These are phyloP conservation scores for Penicillium parvum DNA, from an alignment of 495 filamentous ascomycete genomes.

Conservation along the genomic window DNA sequence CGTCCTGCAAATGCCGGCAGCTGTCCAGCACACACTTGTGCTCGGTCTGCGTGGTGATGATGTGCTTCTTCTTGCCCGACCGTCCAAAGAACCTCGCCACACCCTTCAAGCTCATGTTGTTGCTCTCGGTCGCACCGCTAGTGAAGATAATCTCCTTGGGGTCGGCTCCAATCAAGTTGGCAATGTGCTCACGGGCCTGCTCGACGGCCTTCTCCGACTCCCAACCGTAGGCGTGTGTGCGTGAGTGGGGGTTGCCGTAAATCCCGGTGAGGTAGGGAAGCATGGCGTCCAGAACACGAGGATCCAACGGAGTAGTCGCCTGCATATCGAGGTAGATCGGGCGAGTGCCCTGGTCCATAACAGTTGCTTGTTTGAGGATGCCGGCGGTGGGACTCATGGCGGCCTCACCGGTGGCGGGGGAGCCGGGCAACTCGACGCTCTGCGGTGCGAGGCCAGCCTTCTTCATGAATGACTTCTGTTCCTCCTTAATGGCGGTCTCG, in stretches of 20 bases:
- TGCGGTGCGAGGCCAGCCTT: conserved; percentile 61
- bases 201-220: conserved; percentile 94
- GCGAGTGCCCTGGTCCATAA: conserved; percentile 90
- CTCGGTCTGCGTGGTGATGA: conserved; percentile 95
- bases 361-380: conserved; percentile 85
- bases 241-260: conserved; percentile 95
- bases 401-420: conserved; percentile 56
- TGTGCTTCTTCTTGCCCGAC: conserved; percentile 94
- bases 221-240: conserved; percentile 98
- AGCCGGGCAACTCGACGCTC: conserved; percentile 52
- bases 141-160: conserved; percentile 99
- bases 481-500: conserved; percentile 75
- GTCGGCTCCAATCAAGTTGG: conserved; percentile 85
- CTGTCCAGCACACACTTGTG: conserved; percentile 99
- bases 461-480: conserved; percentile 72
- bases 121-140: conserved; percentile 95
- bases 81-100: conserved; percentile 92
- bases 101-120: conserved; percentile 99
- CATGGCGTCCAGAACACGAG: conserved; percentile 94
- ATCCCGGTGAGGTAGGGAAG: conserved; percentile 88
- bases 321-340: conserved; percentile 99
- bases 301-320: conserved; percentile 94
- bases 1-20: conserved; percentile 92
- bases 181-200: conserved; percentile 75
- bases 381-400: conserved; percentile 79